These are phyloP conservation scores for Parathielavia hyrcaniae DNA, from an alignment of 495 filamentous ascomycete species.

Conservation along the genomic window DNA sequence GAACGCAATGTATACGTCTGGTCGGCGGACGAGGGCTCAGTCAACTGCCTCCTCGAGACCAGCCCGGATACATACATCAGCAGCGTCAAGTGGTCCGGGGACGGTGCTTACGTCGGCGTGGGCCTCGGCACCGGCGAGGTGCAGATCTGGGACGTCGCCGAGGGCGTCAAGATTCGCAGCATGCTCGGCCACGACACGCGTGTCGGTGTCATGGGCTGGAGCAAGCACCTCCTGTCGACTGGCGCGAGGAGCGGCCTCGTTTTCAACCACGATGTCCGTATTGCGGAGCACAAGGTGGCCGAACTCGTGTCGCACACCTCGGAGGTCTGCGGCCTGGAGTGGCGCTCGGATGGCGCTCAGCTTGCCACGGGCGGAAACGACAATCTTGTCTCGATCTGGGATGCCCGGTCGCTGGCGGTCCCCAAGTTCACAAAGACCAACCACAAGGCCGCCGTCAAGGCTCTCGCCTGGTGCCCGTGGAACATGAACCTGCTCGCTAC, in stretches of 20 bases:
- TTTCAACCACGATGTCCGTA: constrained; percentile 97
- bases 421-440: constrained; percentile 99
- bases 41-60: constrained; percentile 79
- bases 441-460: constrained; percentile 97
- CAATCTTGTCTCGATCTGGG: constrained; percentile 98
- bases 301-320: constrained; percentile 95
- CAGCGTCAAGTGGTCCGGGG: constrained; percentile 97
- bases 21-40: constrained; percentile 91
- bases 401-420: constrained; percentile 81
- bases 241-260: constrained; percentile 92
- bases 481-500: constrained; percentile 94
- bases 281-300: constrained; percentile 95
- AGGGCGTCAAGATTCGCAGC: constrained; percentile 88
- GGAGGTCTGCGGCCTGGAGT: constrained; percentile 96
- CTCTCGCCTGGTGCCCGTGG: constrained; percentile 98
- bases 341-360: constrained; percentile 92
- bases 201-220: constrained; percentile 97
- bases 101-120: constrained; percentile 93
- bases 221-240: constrained; percentile 92
- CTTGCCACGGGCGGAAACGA: constrained; percentile 97
- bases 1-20: constrained; percentile 97
- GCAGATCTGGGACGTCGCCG: constrained; percentile 98
- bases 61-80: constrained; percentile 88
- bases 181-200: constrained; percentile 97
- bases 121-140: constrained; percentile 93